These are phyloP conservation scores for Diaporthe australafricana DNA, from an alignment of 2,329 filamentous ascomycete species.

Conservation along the genomic window DNA sequence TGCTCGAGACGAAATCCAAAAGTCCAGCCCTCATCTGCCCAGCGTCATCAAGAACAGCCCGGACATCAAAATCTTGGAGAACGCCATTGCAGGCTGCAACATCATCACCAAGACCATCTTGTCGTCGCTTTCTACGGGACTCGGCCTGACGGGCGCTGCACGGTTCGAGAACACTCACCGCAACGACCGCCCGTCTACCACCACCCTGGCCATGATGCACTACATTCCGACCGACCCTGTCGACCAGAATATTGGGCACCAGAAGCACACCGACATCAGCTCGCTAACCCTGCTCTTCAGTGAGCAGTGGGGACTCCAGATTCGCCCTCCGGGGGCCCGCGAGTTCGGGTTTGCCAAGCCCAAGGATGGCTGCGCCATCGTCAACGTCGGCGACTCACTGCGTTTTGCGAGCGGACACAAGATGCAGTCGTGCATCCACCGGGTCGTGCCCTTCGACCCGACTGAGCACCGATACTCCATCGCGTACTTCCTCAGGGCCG, in stretches of 20 bases:
- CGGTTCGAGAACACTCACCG: constrained; percentile 64
- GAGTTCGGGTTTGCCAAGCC: constrained; percentile 67
- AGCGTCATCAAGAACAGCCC: constrained; percentile 60
- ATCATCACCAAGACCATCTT: constrained; percentile 63
- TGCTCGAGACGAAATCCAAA: constrained; percentile 45
- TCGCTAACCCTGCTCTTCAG: constrained; percentile 66
- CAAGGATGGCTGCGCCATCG: constrained; percentile 61
- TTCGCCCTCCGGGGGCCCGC: constrained; percentile 60
- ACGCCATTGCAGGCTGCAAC: constrained; percentile 62
- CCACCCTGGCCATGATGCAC: constrained; percentile 66
- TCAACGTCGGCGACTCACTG: constrained; percentile 70
- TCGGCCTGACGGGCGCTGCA: constrained; percentile 56
- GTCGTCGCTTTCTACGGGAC: constrained; percentile 60
- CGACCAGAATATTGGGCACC: constrained; percentile 60
- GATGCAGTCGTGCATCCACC: constrained; percentile 68
- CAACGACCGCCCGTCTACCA: constrained; percentile 61
- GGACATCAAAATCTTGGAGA: constrained; percentile 60
- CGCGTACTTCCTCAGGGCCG: constrained; percentile 68
- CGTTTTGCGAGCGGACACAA: constrained; percentile 65
- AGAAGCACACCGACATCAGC: constrained; percentile 69
- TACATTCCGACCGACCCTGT: constrained; percentile 60
- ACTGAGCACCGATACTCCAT: constrained; percentile 68
- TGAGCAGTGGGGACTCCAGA: constrained; percentile 68
- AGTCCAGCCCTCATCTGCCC: constrained; percentile 54
- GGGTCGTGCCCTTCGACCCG: constrained; percentile 64